A percentile compares a stretch with the other conserved stretches of the same genome.
Conservation (phyloP, 2,329 filamentous ascomycete species). For the Fusarium albosuccineum region DNA sequence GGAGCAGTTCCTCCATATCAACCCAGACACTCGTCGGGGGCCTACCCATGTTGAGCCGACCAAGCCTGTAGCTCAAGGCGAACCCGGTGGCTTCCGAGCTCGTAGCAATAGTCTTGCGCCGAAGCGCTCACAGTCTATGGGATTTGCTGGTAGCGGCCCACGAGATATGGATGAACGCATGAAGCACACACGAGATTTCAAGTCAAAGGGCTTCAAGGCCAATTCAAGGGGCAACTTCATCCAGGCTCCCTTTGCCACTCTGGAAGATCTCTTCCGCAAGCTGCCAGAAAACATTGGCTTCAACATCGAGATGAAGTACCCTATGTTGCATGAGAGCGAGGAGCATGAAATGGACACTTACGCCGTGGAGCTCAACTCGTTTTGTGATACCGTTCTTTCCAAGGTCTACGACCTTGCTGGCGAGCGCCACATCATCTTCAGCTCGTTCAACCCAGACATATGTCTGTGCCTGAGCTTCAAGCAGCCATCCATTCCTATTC, state of each 20-base stretch:
- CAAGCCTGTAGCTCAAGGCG: constrained; percentile 51
- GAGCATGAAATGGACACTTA: constrained; percentile 98
- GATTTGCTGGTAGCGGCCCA: constrained; percentile 58
- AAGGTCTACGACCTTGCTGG: constrained; percentile 90
- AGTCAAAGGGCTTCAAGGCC: constrained; percentile 93
- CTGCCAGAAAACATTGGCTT: constrained; percentile 88
- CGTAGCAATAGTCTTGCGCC: constrained; percentile 57
- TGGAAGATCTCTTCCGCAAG: constrained; percentile 92
- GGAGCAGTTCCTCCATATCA: constrained; percentile 95
- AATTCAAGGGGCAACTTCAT: constrained; percentile 96
- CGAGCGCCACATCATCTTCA: constrained; percentile 94
- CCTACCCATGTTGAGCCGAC: constrained; percentile 20
- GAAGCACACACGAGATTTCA: constrained; percentile 97
- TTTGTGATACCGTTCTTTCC: constrained; percentile 91
- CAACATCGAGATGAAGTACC: constrained; percentile 99
- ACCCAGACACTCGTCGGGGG: constrained; percentile 62
- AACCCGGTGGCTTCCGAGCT: constrained; percentile 39
- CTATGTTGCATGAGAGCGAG: constrained; percentile 95
- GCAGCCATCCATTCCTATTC: constrained; percentile 94
- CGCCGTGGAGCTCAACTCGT: constrained; percentile 94
- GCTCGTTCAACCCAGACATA: constrained; percentile 96
- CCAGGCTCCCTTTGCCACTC: constrained; percentile 93
- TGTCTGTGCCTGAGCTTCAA: constrained; percentile 96
- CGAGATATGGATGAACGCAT: constrained; percentile 79
- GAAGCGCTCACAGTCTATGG: constrained; percentile 69